Evolutionary conservation across 345 rosid species (phyloP), one percentile per base, ranked within the genome.

Genomic region (Moringa oleifera): DNA sequence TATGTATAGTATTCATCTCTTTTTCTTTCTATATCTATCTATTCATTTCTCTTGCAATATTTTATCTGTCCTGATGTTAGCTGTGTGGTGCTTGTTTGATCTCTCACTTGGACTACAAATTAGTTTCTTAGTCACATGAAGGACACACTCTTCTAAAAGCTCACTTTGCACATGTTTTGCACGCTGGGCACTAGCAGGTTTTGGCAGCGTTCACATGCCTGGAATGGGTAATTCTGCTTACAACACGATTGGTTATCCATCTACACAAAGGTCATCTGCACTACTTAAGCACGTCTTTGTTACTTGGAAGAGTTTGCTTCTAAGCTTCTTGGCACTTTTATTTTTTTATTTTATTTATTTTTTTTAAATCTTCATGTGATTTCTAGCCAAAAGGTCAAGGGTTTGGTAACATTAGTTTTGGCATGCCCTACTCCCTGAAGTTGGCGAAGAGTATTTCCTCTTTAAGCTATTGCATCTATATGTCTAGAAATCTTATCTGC

Each of bases 131-230:
- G 68, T 80, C 83, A 80, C 84, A 65, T 70, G 71, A 69, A 80
- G 74, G 81, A 70, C 82, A 76, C 85, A 68, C 70, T 71, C 72
- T 83, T 77, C 70, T 76, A 54, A 77, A 83, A 73, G 86, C 96
- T 90, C 91, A 93, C 97, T 77, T 73, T 74, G 85, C 97, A 87
- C 96, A 81, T 78, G 81, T 85, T 77, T 88, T 88, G 83, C 97
- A 90, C 91, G 79, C 85, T 76, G 91, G 86, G 78, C 90, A 92
- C 93, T 77, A 89, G 88, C 97, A 92, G 98, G 98, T 84, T 73
- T 77, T 83, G 90, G 96, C 86, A 87, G 96, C 92, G 63, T 79
- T 80, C 88, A 84, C 85, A 58, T 82, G 74, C 84, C 93, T 87
- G 98, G 96, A 84, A 84, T 79, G 84, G 68, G 75, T 90, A 89